Conservation (phyloP, 2,329 filamentous ascomycete genomes). For the Karstenula rhodostoma region DNA sequence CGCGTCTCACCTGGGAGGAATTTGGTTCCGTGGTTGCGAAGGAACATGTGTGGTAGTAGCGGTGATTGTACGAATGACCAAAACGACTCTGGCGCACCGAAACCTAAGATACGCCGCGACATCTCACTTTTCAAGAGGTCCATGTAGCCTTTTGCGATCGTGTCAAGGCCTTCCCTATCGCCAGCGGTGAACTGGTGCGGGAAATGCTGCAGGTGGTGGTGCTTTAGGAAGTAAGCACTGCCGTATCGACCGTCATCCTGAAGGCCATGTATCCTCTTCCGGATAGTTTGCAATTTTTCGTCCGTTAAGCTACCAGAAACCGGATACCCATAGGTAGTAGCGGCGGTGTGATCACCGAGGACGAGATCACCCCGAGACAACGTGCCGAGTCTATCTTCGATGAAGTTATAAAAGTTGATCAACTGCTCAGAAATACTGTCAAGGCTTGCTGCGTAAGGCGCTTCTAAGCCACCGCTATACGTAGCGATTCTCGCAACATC, state of each 20-base stretch:
- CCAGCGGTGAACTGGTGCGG: background rate
- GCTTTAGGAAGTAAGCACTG: constrained; percentile 2
- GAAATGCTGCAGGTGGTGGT: background rate
- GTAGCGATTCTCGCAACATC: background rate
- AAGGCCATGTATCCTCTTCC: background rate
- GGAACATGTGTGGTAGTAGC: background rate
- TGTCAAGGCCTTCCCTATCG: background rate
- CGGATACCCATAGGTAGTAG: background rate
- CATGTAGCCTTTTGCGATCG: background rate
- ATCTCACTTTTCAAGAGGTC: background rate
- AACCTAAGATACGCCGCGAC: background rate
- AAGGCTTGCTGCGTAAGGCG: background rate
- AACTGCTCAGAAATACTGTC: background rate
- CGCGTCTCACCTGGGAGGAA: too few species aligned
- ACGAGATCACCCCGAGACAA: background rate
- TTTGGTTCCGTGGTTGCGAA: background rate
- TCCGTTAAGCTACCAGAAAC: background rate
- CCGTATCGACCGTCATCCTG: constrained; percentile 3
- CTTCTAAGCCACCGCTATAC: too few species aligned
- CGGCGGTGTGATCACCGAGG: background rate
- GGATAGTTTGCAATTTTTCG: background rate
- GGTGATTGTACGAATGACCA: background rate
- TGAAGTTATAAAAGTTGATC: background rate
- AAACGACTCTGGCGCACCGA: background rate
- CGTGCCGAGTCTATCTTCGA: background rate